Evolutionary conservation across 2,329 filamentous ascomycete species (phyloP).

Genomic region (Rugonectria rugulosa): DNA sequence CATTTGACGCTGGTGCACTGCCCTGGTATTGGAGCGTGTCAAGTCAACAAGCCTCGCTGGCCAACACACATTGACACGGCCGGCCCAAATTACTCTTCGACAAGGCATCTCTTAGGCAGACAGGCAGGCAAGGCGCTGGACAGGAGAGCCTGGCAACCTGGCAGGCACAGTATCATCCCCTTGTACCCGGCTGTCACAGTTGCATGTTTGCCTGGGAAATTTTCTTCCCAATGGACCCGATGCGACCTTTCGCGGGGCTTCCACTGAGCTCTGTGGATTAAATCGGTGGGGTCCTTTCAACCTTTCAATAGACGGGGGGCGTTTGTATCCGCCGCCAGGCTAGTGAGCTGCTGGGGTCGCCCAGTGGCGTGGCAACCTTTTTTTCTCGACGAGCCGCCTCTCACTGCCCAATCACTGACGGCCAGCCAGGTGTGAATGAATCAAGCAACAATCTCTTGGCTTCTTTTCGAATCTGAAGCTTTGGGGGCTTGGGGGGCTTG

Average conservation of each 20-base stretch:
- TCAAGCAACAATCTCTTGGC: not conserved
- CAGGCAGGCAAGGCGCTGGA: too few species aligned
- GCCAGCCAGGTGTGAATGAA: slow-evolving; percentile 15
- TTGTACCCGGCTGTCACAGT: slow-evolving; percentile 17
- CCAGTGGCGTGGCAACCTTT: slow-evolving; percentile 23
- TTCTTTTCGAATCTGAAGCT: not conserved
- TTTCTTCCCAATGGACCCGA: slow-evolving; percentile 3
- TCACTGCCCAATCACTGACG: slow-evolving; percentile 24
- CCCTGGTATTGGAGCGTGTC: too few species aligned
- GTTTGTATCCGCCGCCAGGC: slow-evolving; percentile 6
- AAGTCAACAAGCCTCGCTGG: too few species aligned
- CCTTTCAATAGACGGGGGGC: slow-evolving; percentile 5
- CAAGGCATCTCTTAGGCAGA: too few species aligned
- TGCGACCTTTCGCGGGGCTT: slow-evolving; percentile 33
- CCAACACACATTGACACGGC: too few species aligned
- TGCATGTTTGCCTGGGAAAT: slow-evolving; percentile 23
- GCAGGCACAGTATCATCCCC: not conserved
- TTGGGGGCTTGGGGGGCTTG: not conserved
- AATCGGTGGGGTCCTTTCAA: slow-evolving; percentile 16
- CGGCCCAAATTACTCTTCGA: too few species aligned
- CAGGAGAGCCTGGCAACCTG: too few species aligned
- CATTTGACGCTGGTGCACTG: too few species aligned
- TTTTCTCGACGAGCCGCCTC: slow-evolving; percentile 12
- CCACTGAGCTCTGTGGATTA: slow-evolving; percentile 32
- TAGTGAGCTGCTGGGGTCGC: slow-evolving; percentile 12